Conservation (phyloP, 805 yeast species). For the Myxozyma nipponensis region DNA sequence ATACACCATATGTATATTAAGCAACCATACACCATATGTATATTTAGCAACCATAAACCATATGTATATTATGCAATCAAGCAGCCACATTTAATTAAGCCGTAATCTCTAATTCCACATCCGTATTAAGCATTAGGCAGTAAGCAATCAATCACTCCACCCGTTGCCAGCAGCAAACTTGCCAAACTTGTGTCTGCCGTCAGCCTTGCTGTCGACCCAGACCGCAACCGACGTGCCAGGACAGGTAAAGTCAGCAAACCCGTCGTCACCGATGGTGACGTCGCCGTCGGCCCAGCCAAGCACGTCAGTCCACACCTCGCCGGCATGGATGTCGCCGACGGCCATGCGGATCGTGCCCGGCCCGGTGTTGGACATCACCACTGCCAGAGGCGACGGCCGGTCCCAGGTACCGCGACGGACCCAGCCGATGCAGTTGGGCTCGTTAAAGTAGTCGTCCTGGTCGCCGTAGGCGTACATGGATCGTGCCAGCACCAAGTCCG, state of each 20-base stretch:
- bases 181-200: constrained; percentile 20
- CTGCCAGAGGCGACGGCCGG: constrained; percentile 19
- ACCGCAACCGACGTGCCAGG: constrained; percentile 21
- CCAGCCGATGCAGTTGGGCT: constrained; percentile 25
- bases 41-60: too few species aligned
- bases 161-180: constrained; percentile 9
- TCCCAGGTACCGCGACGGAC: constrained; percentile 27
- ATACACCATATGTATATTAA: too few species aligned
- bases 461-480: constrained; percentile 22
- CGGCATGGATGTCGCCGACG: constrained; percentile 21
- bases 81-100: too few species aligned
- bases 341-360: constrained; percentile 22
- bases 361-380: constrained; percentile 21
- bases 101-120: too few species aligned
- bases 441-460: constrained; percentile 25
- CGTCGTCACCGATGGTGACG: constrained; percentile 21
- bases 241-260: constrained; percentile 19
- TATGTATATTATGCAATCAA: too few species aligned
- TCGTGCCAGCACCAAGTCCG: constrained; percentile 23
- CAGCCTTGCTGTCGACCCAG: constrained; percentile 19
- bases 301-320: constrained; percentile 26
- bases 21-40: too few species aligned
- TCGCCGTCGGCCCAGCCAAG: constrained; percentile 18
- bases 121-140: too few species aligned
- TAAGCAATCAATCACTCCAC: too few species aligned